These are phyloP conservation scores for Candida parachauliodes DNA, from an alignment of 805 yeast genomes.

Conservation along the genomic window DNA sequence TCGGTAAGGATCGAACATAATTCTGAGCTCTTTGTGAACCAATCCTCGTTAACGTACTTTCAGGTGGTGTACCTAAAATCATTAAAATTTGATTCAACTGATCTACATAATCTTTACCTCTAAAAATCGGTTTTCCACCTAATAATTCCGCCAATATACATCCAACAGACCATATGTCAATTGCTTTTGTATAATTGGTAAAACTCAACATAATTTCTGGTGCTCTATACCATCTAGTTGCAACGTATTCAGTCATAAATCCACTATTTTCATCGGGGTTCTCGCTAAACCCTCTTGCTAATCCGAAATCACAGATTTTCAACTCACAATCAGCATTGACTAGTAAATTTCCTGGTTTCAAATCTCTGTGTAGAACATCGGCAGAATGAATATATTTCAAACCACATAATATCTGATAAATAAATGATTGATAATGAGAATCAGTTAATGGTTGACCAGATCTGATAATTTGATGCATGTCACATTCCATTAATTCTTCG, in stretches of 20 bases:
- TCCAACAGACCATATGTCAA: slow-evolving; percentile 97
- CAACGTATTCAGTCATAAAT: slow-evolving; percentile 95
- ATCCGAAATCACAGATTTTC: slow-evolving; percentile 94
- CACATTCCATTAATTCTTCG: slow-evolving; percentile 98
- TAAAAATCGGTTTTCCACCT: slow-evolving; percentile 87
- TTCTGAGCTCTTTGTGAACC: slow-evolving; percentile 90
- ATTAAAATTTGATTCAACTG: slow-evolving; percentile 85
- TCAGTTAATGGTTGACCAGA: slow-evolving; percentile 93
- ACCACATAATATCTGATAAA: slow-evolving; percentile 90
- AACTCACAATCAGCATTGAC: slow-evolving; percentile 96
- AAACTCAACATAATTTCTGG: slow-evolving; percentile 96
- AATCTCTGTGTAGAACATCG: slow-evolving; percentile 88
- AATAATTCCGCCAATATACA: slow-evolving; percentile 92
- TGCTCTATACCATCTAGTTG: slow-evolving; percentile 98
- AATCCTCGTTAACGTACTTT: slow-evolving; percentile 39
- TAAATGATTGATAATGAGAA: slow-evolving; percentile 89
- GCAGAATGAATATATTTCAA: slow-evolving; percentile 86
- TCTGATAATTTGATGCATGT: slow-evolving; percentile 94
- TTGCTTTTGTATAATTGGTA: slow-evolving; percentile 93
- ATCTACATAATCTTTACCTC: slow-evolving; percentile 94
- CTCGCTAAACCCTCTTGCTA: slow-evolving; percentile 86
- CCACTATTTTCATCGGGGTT: slow-evolving; percentile 85
- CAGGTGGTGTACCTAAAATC: slow-evolving; percentile 87
- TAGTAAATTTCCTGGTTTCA: slow-evolving; percentile 89
- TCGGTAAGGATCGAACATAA: slow-evolving; percentile 83